A percentile compares a stretch with the other conserved stretches of the same genome.
Evolutionary conservation across 129 eudicot species (phyloP).

Genomic region (Arctium lappa): DNA sequence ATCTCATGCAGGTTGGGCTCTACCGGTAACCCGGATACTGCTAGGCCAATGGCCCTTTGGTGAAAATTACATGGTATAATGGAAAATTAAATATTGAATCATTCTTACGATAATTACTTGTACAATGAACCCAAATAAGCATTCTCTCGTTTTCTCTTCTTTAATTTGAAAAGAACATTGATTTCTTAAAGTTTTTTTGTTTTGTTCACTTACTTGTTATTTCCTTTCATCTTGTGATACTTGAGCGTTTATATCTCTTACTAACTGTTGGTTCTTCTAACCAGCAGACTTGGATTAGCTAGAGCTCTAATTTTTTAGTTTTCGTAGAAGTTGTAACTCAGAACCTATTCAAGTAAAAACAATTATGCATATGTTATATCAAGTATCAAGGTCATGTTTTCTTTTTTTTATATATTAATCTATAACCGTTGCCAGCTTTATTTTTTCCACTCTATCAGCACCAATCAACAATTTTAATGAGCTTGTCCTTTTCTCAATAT

Average conservation of each 20-base stretch:
- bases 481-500: background rate
- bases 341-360: background rate
- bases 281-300: background rate
- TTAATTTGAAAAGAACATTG: background rate
- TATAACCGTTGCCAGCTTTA: background rate
- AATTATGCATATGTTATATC: background rate
- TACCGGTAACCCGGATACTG: background rate
- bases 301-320: too few relatives aligned
- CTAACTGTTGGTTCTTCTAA: background rate
- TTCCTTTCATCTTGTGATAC: background rate
- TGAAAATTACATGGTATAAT: background rate
- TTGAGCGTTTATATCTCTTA: background rate
- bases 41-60: background rate
- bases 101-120: background rate
- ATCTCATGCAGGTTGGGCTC: background rate
- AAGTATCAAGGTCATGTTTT: background rate
- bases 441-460: background rate
- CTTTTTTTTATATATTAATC: background rate
- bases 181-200: background rate
- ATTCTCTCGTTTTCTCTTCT: background rate
- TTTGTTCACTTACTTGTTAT: background rate
- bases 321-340: background rate
- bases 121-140: background rate
- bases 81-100: background rate
- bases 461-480: background rate